A percentile compares a stretch with the other conserved stretches of the same genome.
Conservation (phyloP, 805 yeast genomes). For the Saturnispora galanensis region DNA sequence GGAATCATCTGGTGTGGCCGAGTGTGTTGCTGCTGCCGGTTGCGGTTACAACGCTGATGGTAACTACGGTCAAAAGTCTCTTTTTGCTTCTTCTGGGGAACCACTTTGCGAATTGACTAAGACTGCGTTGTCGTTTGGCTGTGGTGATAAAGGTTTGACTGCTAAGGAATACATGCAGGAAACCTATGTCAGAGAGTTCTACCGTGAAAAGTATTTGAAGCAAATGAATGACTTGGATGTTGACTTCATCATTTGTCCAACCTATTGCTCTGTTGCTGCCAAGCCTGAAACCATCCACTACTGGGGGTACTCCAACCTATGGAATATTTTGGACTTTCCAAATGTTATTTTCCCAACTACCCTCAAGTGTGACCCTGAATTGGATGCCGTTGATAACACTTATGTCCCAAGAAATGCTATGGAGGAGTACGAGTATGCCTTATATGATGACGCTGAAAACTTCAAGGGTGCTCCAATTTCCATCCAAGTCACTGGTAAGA, state of each 20-base stretch:
- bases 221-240: slow-evolving; percentile 39
- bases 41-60: slow-evolving; percentile 53
- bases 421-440: slow-evolving; percentile 28
- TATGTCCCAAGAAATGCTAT: slow-evolving; percentile 31
- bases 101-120: slow-evolving; percentile 49
- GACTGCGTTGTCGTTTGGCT: slow-evolving; percentile 43
- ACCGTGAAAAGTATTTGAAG: slow-evolving; percentile 41
- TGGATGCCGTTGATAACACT: slow-evolving; percentile 33
- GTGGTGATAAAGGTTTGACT: slow-evolving; percentile 39
- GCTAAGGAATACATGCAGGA: slow-evolving; percentile 39
- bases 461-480: slow-evolving; percentile 41
- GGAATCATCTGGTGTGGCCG: slow-evolving; percentile 39
- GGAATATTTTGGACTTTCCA: slow-evolving; percentile 62
- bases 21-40: slow-evolving; percentile 46
- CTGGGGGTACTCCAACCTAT: slow-evolving; percentile 65
- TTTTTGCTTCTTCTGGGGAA: slow-evolving; percentile 52
- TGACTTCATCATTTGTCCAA: slow-evolving; percentile 55
- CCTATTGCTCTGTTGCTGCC: slow-evolving; percentile 58
- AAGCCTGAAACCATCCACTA: slow-evolving; percentile 47
- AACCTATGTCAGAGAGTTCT: slow-evolving; percentile 39
- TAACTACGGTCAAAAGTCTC: slow-evolving; percentile 37
- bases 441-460: slow-evolving; percentile 27
- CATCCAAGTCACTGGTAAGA: slow-evolving; percentile 40
- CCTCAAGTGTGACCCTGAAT: slow-evolving; percentile 39
- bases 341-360: slow-evolving; percentile 50